Evolutionary conservation across 2,329 filamentous ascomycete genomes (phyloP), one percentile per base, ranked within the genome.

Genomic region (Fusarium dimerum): DNA sequence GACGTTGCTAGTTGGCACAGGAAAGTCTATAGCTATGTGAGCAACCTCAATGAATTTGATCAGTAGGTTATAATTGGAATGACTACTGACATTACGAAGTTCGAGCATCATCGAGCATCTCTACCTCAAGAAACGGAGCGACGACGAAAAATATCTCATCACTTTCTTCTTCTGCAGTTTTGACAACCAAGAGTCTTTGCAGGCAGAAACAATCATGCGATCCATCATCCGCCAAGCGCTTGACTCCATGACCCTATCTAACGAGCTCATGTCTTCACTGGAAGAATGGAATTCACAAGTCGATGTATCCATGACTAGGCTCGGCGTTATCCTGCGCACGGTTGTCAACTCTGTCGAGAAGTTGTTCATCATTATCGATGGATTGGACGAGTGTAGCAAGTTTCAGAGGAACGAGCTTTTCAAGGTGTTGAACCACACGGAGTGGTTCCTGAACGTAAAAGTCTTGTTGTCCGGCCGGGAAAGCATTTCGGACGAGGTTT

Each of bases 341-440:
- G 20, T 39, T 17, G n/a, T 41, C 50, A 18, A 20, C 8, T 13
- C 20, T 8, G 18, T 29, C 10, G 13, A 20, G 5, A 6, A 29
- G 10, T 43, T 69, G 61, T 36, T 36, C 20, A 59, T 73, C 15
- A 47, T 72, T 2, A 61, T 73, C 32, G 71, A 73, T 57, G 68
- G 61, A 2, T 17, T 73, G 3, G 70, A 73, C 50, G 70, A 73
- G 56, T 69, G 60, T 41, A 59, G 65, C 18, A 52, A 53, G 9
- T 40, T 38, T 11, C 60, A 71, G 20, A 62, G 63, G 39, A 29
- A n/a, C 3, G 26, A 29, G 6, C 44, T 61, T 11, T 11, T 59
- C 11, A 2, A 43, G 0, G 13, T 1, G 2, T 30, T 61, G 16
- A 26, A 11, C 5, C 9, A 39, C 43, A 8, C 48, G 4, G 5